Evolutionary conservation across 2,329 filamentous ascomycete species (phyloP), one percentile per base, ranked within the genome.

Genomic region (Ceratocystis alfenasii): DNA sequence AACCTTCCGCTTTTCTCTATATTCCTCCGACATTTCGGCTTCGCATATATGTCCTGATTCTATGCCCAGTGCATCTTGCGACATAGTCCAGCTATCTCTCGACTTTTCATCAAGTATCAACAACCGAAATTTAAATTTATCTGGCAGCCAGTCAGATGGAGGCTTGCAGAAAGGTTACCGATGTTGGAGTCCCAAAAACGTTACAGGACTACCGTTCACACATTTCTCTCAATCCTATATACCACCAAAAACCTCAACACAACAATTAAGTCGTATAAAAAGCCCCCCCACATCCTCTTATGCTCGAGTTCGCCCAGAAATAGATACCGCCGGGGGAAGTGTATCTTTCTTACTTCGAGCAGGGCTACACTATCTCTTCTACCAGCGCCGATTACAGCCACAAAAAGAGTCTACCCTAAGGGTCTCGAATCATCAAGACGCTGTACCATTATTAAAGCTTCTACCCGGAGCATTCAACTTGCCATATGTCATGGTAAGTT

Each of bases 371-470:
- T 55, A 50, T 62, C 20, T 63, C 17, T 67, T 67, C 41, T 45
- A 41, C n/a, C 46, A 28, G 25, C 63, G 63, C 20, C 63, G 30
- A 17, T 46, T 57, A 57, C 22, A 44, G 20, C 3, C 36, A 41
- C 36, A 41, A 41, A 41, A 41, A 15, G 3, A 12, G 36, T 25
- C 28, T 22, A 62, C 22, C 30, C 20, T 62, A 41, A 67, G 53
- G 71, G 70, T 65, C 72, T 72, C 44, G 6, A 65, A 63, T 28
- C 10, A 20, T n/a, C 65, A 46, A n/a, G 55, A 59, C n/a, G 44
- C 17, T 33, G 30, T 66, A 15, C 61, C 67, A n/a, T 25, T 68
- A 25, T 33, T 64, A n/a, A 66, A 64, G 17, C 59, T 68, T 22
- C 25, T 68, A 25, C 67, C 67, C 25, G 67, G 57, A 15, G 67